Base-by-base conservation (phyloP, 164 flowering plant genomes). In the Chimonanthus praecox region DNA sequence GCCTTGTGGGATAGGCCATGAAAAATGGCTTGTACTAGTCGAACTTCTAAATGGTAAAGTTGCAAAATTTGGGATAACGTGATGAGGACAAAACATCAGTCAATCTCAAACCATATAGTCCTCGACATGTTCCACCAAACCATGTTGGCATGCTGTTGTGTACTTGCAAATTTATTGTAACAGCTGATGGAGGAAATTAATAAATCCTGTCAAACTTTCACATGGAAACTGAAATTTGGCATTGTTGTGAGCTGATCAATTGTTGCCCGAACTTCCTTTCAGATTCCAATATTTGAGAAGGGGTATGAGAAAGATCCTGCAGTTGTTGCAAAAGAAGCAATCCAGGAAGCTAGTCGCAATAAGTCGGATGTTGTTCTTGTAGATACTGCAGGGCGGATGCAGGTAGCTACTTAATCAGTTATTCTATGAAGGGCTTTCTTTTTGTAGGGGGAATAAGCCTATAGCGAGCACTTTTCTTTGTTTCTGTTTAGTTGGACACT, bases 261-360 rank as follows among this genome's bases (percentile, higher is more conserved):
- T 66, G n/a, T 66, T 13, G 20, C 7, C 58, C 9, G 16, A 66
- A 72, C 73, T 65, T 21, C n/a, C 47, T 72, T 61, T 67, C 78
- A 94, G 98, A 87, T 94, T 76, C 95, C 95, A 44, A 91, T 91
- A 78, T 94, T 91, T 83, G 98, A 94, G 86, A 94, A 94, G 83
- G 97, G 98, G 16, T 95, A 93, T 81, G 98, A 93, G 80, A 95
- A 92, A 82, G 98, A 95, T 88, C 98, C 97, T 48, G 97, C 99
- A 20, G 58, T 90, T 82, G 99, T 93, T 4, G 98, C 98, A 9
- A 95, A 95, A 82, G 99, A 95, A 84, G 99, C 96, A 60, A 90
- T 95, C 65, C 98, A 90, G 76, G 98, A 95, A 80, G 98, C 97
- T 44, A 75, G 84, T 7, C 93, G 90, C 65, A 90, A 84, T 80